These are phyloP conservation scores for Cucurbita argyrosperma DNA, from an alignment of 306 rosid species.

Conservation along the genomic window DNA sequence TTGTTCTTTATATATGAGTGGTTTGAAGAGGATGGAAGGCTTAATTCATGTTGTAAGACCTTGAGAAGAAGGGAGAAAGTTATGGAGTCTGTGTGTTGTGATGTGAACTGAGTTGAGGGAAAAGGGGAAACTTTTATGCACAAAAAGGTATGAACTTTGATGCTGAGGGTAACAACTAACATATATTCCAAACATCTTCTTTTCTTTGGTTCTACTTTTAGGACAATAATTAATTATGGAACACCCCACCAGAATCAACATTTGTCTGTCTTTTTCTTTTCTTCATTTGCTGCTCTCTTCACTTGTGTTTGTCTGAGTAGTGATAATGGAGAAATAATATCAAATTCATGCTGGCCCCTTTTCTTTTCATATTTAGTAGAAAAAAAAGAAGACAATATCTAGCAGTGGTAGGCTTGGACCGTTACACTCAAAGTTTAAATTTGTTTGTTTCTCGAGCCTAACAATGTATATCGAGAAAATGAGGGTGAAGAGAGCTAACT, in stretches of 20 bases:
- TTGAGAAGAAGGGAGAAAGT: not conserved
- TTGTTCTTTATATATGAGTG: no score
- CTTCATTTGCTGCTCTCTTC: not conserved
- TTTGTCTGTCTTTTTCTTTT: not conserved
- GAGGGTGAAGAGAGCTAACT: no score
- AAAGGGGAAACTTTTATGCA: not conserved
- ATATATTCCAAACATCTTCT: slow-evolving; percentile 10
- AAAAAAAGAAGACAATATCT: no score
- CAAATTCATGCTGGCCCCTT: not conserved
- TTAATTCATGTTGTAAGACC: not conserved
- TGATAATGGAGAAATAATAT: not conserved
- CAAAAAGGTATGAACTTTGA: not conserved
- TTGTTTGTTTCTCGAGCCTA: no score
- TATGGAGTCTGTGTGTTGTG: not conserved
- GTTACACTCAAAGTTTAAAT: no score
- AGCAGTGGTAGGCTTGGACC: no score
- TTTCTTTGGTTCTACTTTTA: not conserved
- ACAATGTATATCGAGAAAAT: no score
- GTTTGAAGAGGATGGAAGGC: not conserved
- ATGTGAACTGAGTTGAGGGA: not conserved
- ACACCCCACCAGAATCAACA: not conserved
- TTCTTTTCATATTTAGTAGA: no score
- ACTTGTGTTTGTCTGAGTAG: not conserved
- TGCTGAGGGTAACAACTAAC: not conserved
- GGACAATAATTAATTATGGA: not conserved